phyloP scores from a whole-genome alignment of 306 rosid species.

The Dalbergia oliveri region DNA sequence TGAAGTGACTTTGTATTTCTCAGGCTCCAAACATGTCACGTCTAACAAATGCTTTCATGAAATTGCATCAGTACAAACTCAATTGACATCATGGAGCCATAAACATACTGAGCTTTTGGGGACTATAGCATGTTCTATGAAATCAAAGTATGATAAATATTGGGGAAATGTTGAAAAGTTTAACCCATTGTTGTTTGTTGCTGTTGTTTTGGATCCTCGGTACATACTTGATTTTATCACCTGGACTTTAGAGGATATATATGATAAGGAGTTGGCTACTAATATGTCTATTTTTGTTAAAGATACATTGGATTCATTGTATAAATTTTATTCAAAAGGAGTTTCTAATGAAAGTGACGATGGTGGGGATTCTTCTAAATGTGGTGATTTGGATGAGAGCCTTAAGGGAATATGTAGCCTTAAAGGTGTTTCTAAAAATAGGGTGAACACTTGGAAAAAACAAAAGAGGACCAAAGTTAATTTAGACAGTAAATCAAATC shows the following conservation, averaged over 20 bases:
- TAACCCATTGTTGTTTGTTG: background rate
- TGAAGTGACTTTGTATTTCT: too few species aligned
- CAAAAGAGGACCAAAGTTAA: background rate
- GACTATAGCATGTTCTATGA: background rate
- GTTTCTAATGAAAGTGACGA: background rate
- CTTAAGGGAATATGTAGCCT: background rate
- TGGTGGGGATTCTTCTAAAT: background rate
- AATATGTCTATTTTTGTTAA: background rate
- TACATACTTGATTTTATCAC: conserved; percentile 8
- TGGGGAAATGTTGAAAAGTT: background rate
- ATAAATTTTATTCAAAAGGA: conserved; percentile 1
- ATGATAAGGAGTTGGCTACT: background rate
- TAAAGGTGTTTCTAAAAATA: background rate
- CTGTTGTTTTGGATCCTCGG: background rate
- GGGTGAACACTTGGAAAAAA: background rate
- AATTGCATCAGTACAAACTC: too few species aligned
- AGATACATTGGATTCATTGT: background rate
- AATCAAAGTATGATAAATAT: background rate
- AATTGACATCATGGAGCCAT: too few species aligned
- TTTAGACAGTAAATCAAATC: background rate
- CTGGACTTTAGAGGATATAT: background rate
- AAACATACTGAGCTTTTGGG: too few species aligned
- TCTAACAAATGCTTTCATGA: too few species aligned
- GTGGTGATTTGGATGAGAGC: background rate
- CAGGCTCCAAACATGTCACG: too few species aligned